These are phyloP conservation scores for Candida quercuum DNA, from an alignment of 805 yeast species.

Conservation along the genomic window DNA sequence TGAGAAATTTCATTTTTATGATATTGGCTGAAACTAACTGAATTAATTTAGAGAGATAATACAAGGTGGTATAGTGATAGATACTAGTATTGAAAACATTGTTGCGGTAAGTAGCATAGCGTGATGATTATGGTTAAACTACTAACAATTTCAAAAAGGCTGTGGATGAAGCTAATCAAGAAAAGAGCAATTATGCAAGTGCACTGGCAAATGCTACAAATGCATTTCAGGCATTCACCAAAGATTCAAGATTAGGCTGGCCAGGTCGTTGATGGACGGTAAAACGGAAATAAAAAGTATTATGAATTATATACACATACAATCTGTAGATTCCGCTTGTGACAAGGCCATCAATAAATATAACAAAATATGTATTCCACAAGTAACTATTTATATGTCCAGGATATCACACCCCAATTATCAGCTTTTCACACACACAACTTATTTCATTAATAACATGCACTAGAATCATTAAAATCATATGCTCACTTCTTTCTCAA, in stretches of 20 bases:
- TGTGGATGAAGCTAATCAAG: constrained; percentile 56
- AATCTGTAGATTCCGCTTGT: too few relatives aligned
- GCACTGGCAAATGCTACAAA: constrained; percentile 27
- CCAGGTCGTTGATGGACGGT: constrained; percentile 18
- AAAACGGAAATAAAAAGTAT: not conserved
- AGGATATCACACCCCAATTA: too few relatives aligned
- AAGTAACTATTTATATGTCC: too few relatives aligned
- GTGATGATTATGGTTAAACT: too few relatives aligned
- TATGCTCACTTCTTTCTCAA: too few relatives aligned
- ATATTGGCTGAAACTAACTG: constrained; percentile 6
- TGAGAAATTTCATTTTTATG: not conserved
- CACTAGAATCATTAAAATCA: too few relatives aligned
- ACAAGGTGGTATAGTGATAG: constrained; percentile 98
- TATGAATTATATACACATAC: not conserved
- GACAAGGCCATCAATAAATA: too few relatives aligned
- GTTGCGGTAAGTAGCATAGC: constrained; percentile 51
- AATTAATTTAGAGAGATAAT: constrained; percentile 55
- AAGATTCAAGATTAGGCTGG: constrained; percentile 26
- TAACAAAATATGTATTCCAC: too few relatives aligned
- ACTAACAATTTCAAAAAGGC: constrained; percentile 30
- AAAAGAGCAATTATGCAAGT: constrained; percentile 14
- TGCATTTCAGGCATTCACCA: constrained; percentile 21
- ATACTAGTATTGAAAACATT: constrained; percentile 76
- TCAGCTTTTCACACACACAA: too few relatives aligned
- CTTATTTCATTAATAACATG: too few relatives aligned